Evolutionary conservation across 176 grass and related monocot genomes (phyloP), one percentile per base, ranked within the genome.

Genomic region (Cenchrus americanus): DNA sequence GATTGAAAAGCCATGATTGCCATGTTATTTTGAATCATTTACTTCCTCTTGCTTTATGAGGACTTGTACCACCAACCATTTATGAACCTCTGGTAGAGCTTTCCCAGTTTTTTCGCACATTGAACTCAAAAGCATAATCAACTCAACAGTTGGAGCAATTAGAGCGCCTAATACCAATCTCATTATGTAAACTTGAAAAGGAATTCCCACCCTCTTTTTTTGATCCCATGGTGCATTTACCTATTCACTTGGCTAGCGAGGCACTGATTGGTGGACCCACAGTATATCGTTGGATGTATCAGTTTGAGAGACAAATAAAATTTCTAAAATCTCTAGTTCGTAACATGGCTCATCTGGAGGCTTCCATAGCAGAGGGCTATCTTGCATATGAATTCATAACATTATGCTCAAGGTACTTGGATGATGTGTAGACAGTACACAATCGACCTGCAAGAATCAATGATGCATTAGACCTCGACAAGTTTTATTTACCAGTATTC

Each of bases 81-180:
- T 32, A 63, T 30, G 61, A 63, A 63, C 61, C 61, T 30, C 10
- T 63, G 12, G 24, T 63, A 14, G 61, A 63, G 61, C 61, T 63
- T 14, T 63, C 24, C 13, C 61, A 63, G 30, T 63, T 63, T 27
- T 63, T 63, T 27, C 6, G 5, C 12, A 7, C 24, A 27, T 63
- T 63, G 61, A 63, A 63, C 61, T 63, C 61, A 12, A 63, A 63
- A 63, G 61, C 61, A 30, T 63, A 30, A 30, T 14, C 61, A 63
- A 6, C 6, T 27, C 24, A 30, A 30, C 5, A 63, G 5, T 15
- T 63, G 13, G 13, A 63, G 12, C 61, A 30, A 30, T 11, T 63
- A 14, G 61, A 63, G 1, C 26, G 11, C 30, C 24, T 30, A 30
- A 30, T 63, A 63, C 5, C 61, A 63, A 63, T 0, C 12, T 30